A percentile compares a stretch with the other conserved stretches of the same genome.
phyloP scores from a whole-genome alignment of 345 rosid genomes.

The Garcia nutans region DNA sequence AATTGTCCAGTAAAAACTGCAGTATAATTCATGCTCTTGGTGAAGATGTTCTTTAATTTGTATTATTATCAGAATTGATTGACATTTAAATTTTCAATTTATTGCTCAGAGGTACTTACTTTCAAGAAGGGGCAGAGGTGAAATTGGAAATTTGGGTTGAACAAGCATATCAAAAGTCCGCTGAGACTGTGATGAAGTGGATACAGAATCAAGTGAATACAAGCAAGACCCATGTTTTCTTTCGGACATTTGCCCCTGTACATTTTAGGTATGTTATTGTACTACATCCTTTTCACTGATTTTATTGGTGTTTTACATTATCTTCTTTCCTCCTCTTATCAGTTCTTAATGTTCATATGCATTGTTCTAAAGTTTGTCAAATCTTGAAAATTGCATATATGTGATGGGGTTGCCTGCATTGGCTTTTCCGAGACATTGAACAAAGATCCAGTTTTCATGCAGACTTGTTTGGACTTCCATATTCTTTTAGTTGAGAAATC shows the following conservation, averaged over 20 bases:
- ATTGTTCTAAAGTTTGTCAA: neutral
- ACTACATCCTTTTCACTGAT: neutral
- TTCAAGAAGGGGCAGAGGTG: constrained; percentile 73
- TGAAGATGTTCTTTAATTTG: neutral
- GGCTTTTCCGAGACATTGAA: neutral
- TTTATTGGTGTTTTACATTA: neutral
- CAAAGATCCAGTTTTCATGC: neutral
- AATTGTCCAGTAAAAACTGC: neutral
- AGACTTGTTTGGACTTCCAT: neutral
- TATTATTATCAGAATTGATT: neutral
- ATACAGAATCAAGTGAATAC: constrained; percentile 56
- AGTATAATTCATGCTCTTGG: neutral
- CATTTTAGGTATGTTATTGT: constrained; percentile 75
- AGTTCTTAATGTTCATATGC: neutral
- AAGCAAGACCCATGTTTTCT: constrained; percentile 73
- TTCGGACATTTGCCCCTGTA: constrained; percentile 87
- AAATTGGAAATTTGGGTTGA: constrained; percentile 56
- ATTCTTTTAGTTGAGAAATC: neutral
- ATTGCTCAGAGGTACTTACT: constrained; percentile 73
- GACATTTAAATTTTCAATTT: neutral
- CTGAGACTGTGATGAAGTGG: constrained; percentile 74
- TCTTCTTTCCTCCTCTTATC: neutral
- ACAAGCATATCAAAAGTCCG: constrained; percentile 58
- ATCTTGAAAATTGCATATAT: neutral
- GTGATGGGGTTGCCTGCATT: neutral